Base-by-base conservation (phyloP, 306 rosid species). In the Trifolium dubium region DNA sequence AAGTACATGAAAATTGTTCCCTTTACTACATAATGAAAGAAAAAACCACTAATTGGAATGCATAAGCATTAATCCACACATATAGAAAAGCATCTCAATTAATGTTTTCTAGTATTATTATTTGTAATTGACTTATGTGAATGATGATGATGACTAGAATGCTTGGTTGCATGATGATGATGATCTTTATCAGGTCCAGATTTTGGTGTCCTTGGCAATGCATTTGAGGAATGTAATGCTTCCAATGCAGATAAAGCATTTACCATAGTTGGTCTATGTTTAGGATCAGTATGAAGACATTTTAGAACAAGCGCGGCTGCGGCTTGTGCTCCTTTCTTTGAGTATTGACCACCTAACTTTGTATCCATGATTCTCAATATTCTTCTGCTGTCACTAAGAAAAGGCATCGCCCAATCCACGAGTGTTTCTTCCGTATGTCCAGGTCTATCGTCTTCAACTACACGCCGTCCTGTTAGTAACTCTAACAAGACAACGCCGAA, bases 361-460 rank as follows among this genome's bases (percentile, higher is more conserved):
- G 84, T 74, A 71, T 93, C 98, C 95, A 93, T 89, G 62, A 93
- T 85, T 81, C 98, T 87, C 54, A 86, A 76, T 46, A 94, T 77
- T 34, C 97, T 81, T 76, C 75, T 89, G 56, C 82, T 47, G 7
- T 94, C 96, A 8, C 68, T 81, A 17, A 94, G 31, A 77, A 88
- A 88, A 0, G 94, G 98, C 73, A 65, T 86, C 14, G 92, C 98
- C 97, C 97, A 89, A 64, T 91, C 91, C 10, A 94, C 98, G 67
- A 94, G 79, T 46, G 92, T 86, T 67, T 94, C 95, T 31, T 87
- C 92, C 0, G 79, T 78, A 63, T 54, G 69, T 53, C 86, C 89
- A 3, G 72, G 74, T 55, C 67, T 84, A 8, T 88, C 90, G 0
- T 79, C 86, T 11, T 83, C 91, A 53, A 85, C 54, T 55, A 85